Conservation (phyloP, 78 protist genomes). For the Monosiga brevicollis region DNA sequence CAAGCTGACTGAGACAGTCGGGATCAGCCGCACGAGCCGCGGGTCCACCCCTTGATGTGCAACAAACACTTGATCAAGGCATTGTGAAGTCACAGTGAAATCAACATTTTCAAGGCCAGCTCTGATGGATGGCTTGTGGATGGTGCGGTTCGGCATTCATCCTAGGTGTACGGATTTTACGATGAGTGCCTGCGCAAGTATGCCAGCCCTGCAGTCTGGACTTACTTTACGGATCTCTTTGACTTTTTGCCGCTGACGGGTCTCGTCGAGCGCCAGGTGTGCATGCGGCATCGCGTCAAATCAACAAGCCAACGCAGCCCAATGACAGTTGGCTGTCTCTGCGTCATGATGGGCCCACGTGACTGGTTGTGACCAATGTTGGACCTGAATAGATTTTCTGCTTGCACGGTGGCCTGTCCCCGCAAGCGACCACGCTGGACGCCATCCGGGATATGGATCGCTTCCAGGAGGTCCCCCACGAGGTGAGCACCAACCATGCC, state of each 20-base stretch:
- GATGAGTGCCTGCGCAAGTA: conserved; percentile 96
- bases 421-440: conserved; percentile 60
- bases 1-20: too few relatives aligned
- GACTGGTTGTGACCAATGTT: not conserved
- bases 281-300: too few relatives aligned
- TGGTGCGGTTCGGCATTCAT: too few relatives aligned
- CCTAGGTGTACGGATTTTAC: conserved; percentile 40
- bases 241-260: conserved; percentile 91
- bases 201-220: conserved; percentile 93
- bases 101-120: too few relatives aligned
- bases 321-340: not conserved
- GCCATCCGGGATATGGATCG: conserved; percentile 50
- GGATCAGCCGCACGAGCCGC: too few relatives aligned
- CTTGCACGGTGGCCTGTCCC: conserved; percentile 96
- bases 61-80: too few relatives aligned
- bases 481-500: too few relatives aligned
- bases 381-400: conserved; percentile 73
- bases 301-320: too few relatives aligned
- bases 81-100: too few relatives aligned
- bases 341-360: too few relatives aligned
- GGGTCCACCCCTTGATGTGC: too few relatives aligned
- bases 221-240: conserved; percentile 83
- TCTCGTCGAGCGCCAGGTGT: conserved; percentile 76
- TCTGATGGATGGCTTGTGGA: too few relatives aligned
- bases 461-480: conserved; percentile 90